Evolutionary conservation across 2,329 filamentous ascomycete genomes (phyloP), one percentile per base, ranked within the genome.

Genomic region (Colletotrichum euphorbiae): DNA sequence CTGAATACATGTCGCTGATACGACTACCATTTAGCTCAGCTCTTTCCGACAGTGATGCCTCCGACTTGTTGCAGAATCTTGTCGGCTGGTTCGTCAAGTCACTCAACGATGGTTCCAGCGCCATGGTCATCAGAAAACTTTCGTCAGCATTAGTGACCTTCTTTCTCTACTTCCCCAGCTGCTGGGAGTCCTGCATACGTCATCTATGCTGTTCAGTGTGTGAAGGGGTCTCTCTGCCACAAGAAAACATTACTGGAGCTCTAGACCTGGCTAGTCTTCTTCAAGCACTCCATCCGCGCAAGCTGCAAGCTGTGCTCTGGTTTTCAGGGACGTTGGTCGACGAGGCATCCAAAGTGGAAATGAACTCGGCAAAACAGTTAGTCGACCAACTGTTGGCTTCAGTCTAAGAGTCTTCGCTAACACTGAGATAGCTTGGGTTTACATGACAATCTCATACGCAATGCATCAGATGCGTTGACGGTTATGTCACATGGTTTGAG

Each of bases 101-200:
- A 9, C 76, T 90, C 11, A 76, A 79, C 11, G 81, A 84, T 56
- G 83, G 82, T 1, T 84, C 84, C 5, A 85, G 86, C 3, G 80
- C 84, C 3, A 82, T 93, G 60, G 91, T 93, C 6, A 83, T 88
- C 19, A 88, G 89, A 72, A 96, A 96, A 79, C 83, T 95, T 24
- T 92, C 91, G 71, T 91, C 91, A n/a, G 91, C 91, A 6, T 80
- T 95, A 6, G 90, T 91, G 15, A 91, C 91, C 19, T 93, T 91
- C 75, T 94, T 92, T 74, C 83, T 93, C 36, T 90, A 90, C 66
- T 91, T 92, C 69, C 87, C 91, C 11, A 80, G 84, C 11, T 81
- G 86, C 6, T 95, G 92, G 91, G 81, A 83, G n/a, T 80, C 80
- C 57, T 92, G 90, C 69, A 77, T 93, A 38, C 84, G 83, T 42